Base-by-base conservation (phyloP, 176 grass and related monocot species). In the Saccharum spontaneum region DNA sequence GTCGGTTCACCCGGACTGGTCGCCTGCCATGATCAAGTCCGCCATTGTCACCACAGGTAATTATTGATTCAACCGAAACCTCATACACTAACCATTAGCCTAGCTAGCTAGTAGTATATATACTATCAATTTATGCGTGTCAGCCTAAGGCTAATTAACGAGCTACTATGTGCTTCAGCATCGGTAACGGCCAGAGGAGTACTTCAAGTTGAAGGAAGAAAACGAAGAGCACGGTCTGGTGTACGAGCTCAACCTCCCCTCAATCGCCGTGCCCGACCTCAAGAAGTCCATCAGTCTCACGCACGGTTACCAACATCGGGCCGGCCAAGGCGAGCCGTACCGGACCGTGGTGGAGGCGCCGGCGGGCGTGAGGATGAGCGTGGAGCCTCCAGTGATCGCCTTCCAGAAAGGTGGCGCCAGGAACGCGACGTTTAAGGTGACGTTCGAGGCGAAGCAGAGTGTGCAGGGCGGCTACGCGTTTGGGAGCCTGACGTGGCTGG, bases 401-500 rank as follows among this genome's bases (percentile, higher is more conserved):
- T 90, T 90, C 34, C 5, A 33, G 14, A 6, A 5, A 1, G 22
- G 44, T 1, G 41, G 39, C 2, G 34, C 4, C 0, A 66, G 23
- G 12, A 79, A 1, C 1, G 44, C 10, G 2, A 77, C 38, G 0
- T 92, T 89, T 11, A 26, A 30, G 14, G 40, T 84, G 5, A 73
- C 22, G 0, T 75, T 89, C 23, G 30, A 2, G 8, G 30, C 84
- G 0, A 67, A 1, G 30, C 61, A 28, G 11, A 77, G 39, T 26
- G 66, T 88, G 13, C 84, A 87, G 3, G 41, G 71, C 4, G 69
- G 62, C 12, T 91, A 72, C 24, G 66, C 77, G 0, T 87, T 92
- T 1, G 87, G 90, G 1, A 89, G 87, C 69, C 31, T 92, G 28
- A 87, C 87, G 15, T 92, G 87, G 87, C 6, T 67, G 3, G 64